Evolutionary conservation across 805 yeast species (phyloP).

Genomic region (Saccharomycopsis amapae): DNA sequence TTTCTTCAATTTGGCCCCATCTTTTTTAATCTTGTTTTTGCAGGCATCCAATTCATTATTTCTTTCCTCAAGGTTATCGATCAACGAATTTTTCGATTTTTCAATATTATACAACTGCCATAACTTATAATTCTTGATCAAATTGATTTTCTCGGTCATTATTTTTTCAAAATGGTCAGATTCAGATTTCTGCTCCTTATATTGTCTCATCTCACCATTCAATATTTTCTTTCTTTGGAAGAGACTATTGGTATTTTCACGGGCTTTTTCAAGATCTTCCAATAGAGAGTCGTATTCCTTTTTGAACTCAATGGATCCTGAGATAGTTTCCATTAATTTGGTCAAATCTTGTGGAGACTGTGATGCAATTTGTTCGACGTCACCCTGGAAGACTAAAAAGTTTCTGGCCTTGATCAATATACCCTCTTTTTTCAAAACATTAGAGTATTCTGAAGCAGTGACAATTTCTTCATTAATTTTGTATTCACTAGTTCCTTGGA

Average conservation of each 20-base stretch:
- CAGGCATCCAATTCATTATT: conserved; percentile 26
- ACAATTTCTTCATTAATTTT: conserved; percentile 54
- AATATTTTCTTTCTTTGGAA: conserved; percentile 63
- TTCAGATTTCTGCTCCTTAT: conserved; percentile 67
- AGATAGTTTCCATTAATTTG: conserved; percentile 66
- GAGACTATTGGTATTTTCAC: conserved; percentile 53
- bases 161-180: conserved; percentile 58
- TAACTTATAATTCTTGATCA: conserved; percentile 45
- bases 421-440: conserved; percentile 64
- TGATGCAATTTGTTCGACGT: conserved; percentile 87
- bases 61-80: conserved; percentile 23
- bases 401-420: conserved; percentile 85
- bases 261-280: conserved; percentile 59
- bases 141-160: conserved; percentile 39
- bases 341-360: conserved; percentile 76
- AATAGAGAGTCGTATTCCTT: conserved; percentile 59
- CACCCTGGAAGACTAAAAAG: conserved; percentile 94
- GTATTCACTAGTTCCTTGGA: conserved; percentile 60
- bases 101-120: conserved; percentile 63
- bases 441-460: conserved; percentile 57
- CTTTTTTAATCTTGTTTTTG: conserved; percentile 30
- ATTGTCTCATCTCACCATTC: conserved; percentile 69
- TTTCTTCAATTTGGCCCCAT: conserved; percentile 33
- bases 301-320: conserved; percentile 68
- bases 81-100: conserved; percentile 23